Conservation (phyloP, 202 grass and related monocot species). For the Musa balbisiana region DNA sequence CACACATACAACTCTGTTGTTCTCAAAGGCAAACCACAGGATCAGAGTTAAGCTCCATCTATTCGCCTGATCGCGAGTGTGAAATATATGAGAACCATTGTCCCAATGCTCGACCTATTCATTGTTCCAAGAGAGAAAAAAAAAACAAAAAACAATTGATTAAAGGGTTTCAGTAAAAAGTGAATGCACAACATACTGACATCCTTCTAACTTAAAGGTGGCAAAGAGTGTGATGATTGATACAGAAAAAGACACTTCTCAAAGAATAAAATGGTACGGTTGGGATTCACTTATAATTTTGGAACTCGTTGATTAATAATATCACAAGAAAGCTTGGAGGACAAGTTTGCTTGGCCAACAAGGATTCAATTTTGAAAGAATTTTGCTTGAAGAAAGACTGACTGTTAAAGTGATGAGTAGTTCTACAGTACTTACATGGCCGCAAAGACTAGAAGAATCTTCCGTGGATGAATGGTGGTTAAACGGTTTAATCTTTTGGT, state of each 20-base stretch:
- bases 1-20: not conserved
- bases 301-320: too few species aligned
- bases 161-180: not conserved
- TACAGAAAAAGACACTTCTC: too few species aligned
- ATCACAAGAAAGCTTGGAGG: too few species aligned
- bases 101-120: slow-evolving; percentile 10
- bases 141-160: not conserved
- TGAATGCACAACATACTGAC: too few species aligned
- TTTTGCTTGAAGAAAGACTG: too few species aligned
- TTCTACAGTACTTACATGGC: slow-evolving; percentile 53
- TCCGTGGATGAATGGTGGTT: slow-evolving; percentile 43
- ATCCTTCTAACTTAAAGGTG: too few species aligned
- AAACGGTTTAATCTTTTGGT: slow-evolving; percentile 58
- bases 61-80: not conserved
- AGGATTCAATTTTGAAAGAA: too few species aligned
- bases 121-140: not conserved
- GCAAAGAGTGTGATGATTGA: too few species aligned
- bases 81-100: slow-evolving; percentile 15
- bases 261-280: too few species aligned
- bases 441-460: slow-evolving; percentile 86
- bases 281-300: too few species aligned
- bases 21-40: too few species aligned
- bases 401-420: not conserved
- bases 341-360: too few species aligned
- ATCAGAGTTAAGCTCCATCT: not conserved